These are phyloP conservation scores for Naganishia antarctica DNA, from an alignment of 768 basidiomycete genomes.

Conservation along the genomic window DNA sequence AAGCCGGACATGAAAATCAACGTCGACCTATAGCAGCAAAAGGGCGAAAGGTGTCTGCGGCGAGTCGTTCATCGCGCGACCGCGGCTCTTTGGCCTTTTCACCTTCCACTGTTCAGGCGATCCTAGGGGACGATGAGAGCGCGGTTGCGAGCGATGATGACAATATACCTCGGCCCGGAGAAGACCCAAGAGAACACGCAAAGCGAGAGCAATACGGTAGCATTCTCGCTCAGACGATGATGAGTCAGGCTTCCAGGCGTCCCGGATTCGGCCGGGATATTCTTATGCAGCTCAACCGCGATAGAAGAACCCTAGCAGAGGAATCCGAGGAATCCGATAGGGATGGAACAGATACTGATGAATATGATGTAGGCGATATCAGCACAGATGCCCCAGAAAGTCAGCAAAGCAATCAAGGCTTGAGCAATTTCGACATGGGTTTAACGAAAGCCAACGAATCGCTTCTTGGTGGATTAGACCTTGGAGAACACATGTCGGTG, in stretches of 20 bases:
- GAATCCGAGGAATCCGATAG: slow-evolving; percentile 1
- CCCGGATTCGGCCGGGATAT: not conserved
- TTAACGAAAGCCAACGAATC: slow-evolving; percentile 13
- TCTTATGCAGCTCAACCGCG: not conserved
- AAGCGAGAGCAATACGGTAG: slow-evolving; percentile 26
- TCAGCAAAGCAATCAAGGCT: slow-evolving; percentile 14
- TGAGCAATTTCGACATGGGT: slow-evolving; percentile 14
- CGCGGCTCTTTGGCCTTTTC: slow-evolving; percentile 27
- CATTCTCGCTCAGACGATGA: slow-evolving; percentile 27
- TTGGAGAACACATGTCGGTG: slow-evolving; percentile 28
- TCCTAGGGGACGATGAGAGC: slow-evolving; percentile 8
- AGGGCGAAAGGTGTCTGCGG: slow-evolving; percentile 14
- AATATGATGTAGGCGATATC: slow-evolving; percentile 3
- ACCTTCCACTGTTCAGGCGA: slow-evolving; percentile 15
- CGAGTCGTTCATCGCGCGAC: slow-evolving; percentile 7
- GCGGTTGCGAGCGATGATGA: not conserved
- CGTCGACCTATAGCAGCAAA: slow-evolving; percentile 8
- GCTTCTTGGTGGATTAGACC: slow-evolving; percentile 4
- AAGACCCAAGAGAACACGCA: slow-evolving; percentile 19
- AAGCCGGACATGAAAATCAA: not conserved
- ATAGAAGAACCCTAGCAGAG: slow-evolving; percentile 4
- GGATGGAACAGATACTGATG: slow-evolving; percentile 6
- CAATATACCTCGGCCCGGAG: slow-evolving; percentile 18
- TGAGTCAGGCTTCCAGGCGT: slow-evolving; percentile 10
- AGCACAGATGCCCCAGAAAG: slow-evolving; percentile 17